These are phyloP conservation scores for Cercospora berteroae DNA, from an alignment of 2,329 filamentous ascomycete genomes.

Conservation along the genomic window DNA sequence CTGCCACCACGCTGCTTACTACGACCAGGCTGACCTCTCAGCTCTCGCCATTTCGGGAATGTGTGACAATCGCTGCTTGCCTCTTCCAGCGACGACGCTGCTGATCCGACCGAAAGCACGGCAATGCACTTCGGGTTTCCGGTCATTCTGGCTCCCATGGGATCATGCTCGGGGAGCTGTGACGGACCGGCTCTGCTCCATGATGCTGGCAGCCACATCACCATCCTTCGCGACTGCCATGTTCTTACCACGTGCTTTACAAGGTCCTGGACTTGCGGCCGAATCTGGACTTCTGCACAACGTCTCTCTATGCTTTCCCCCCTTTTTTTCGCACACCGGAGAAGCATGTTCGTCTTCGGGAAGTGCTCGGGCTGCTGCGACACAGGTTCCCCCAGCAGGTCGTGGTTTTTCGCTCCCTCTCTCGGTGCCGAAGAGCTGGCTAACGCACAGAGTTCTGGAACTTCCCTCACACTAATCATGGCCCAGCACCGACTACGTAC, in stretches of 20 bases:
- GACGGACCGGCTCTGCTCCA: conserved; percentile 3
- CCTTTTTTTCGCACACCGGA: background rate
- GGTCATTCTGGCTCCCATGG: background rate
- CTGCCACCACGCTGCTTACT: background rate
- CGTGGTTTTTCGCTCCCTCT: background rate
- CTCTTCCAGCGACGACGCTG: background rate
- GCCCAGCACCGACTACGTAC: background rate
- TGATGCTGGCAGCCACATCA: conserved; percentile 4
- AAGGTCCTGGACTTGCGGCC: background rate
- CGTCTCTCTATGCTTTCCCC: background rate
- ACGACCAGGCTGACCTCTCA: background rate
- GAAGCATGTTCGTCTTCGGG: background rate
- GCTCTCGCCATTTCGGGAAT: conserved; percentile 3
- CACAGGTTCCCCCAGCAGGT: background rate
- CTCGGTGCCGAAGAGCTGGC: conserved; percentile 6
- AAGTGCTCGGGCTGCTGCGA: background rate
- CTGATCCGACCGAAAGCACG: background rate
- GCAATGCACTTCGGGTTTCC: background rate
- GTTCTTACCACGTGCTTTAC: conserved; percentile 7
- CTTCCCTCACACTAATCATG: background rate
- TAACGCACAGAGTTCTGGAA: conserved; percentile 5
- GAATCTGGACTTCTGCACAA: background rate
- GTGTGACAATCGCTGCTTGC: conserved; percentile 6
- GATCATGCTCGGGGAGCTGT: background rate
- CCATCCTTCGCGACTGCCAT: conserved; percentile 5